Base-by-base conservation (phyloP, 225 moss, liverwort and hornwort species). In the Lunularia cruciata region DNA sequence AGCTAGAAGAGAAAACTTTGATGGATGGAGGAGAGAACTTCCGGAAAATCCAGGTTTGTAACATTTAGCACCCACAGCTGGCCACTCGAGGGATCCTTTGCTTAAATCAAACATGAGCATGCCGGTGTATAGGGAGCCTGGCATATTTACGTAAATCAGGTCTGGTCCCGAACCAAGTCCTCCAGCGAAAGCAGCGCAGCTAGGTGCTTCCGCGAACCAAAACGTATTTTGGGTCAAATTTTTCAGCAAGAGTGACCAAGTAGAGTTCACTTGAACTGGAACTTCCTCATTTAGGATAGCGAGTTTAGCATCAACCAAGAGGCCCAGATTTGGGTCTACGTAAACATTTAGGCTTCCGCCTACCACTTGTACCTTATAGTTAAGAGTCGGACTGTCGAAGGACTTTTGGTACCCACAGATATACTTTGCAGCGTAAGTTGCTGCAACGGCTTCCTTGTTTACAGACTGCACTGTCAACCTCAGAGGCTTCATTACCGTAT, bases 151-250 rank as follows among this genome's bases (percentile, higher is more conserved):
- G 35, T 47, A 1, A 2, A 32, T 1, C 6, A 82, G 60, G 39
- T 82, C 77, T 43, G 81, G 81, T 32, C 38, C 26, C 1, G 27
- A n/a, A 52, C 77, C 69, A 1, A 82, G 55, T 2, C 64, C 36
- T 35, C 70, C 66, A 37, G 74, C 48, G 18, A 82, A 31, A 14
- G 37, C 35, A 27, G 10, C 47, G 48, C 81, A 82, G 18, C 45
- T 46, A 2, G 73, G 26, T 18, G 77, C 60, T 25, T 77, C 74
- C 3, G 74, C 77, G 47, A 74, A 74, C 84, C 84, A 84, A 58
- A 84, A 84, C 2, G 75, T 68, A 26, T 81, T 69, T 49, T 81
- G 77, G 6, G 81, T 72, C 11, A 42, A 78, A 68, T 78, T 78
- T 30, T 81, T 84, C 5, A 81, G 78, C 10, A 81, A 65, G 28